phyloP scores from a whole-genome alignment of 2,329 filamentous ascomycete genomes.

The Keithomyces neogunnii region DNA sequence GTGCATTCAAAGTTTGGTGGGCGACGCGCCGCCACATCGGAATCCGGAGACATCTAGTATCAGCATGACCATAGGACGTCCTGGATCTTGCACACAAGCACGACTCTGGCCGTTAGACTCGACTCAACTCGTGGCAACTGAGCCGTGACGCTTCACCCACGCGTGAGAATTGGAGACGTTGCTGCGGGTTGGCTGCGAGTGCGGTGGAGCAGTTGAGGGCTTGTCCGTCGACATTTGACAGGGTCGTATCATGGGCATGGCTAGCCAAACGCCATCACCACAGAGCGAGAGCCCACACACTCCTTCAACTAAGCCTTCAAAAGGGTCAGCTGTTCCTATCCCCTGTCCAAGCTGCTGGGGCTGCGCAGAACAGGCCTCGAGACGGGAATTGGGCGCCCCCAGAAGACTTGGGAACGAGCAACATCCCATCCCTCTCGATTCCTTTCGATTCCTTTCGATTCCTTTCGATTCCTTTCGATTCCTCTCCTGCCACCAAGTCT shows the following conservation, averaged over 20 bases:
- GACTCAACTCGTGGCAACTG: neutral
- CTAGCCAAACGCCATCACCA: neutral
- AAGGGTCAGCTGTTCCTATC: too few relatives aligned
- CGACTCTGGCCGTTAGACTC: slow-evolving; percentile 1
- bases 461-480: too few relatives aligned
- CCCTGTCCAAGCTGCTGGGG: too few relatives aligned
- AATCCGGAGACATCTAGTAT: neutral
- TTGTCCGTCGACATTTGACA: slow-evolving; percentile 1
- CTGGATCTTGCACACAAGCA: slow-evolving; percentile 1
- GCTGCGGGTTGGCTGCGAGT: slow-evolving; percentile 7
- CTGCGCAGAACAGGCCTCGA: too few relatives aligned
- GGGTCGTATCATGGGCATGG: slow-evolving; percentile 3
- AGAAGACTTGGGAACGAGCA: too few relatives aligned
- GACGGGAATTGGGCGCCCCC: too few relatives aligned
- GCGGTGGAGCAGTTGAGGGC: slow-evolving; percentile 7
- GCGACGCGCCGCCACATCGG: slow-evolving; percentile 2
- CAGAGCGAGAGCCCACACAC: neutral
- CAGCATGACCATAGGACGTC: neutral
- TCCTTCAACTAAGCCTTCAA: neutral
- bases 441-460: too few relatives aligned
- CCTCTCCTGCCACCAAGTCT: too few relatives aligned
- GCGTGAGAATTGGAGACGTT: slow-evolving; percentile 4
- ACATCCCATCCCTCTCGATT: too few relatives aligned
- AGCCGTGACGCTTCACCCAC: slow-evolving; percentile 7
- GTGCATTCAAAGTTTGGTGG: neutral